phyloP scores from a whole-genome alignment of 768 basidiomycete genomes.

The Tubosaeta sp. region DNA sequence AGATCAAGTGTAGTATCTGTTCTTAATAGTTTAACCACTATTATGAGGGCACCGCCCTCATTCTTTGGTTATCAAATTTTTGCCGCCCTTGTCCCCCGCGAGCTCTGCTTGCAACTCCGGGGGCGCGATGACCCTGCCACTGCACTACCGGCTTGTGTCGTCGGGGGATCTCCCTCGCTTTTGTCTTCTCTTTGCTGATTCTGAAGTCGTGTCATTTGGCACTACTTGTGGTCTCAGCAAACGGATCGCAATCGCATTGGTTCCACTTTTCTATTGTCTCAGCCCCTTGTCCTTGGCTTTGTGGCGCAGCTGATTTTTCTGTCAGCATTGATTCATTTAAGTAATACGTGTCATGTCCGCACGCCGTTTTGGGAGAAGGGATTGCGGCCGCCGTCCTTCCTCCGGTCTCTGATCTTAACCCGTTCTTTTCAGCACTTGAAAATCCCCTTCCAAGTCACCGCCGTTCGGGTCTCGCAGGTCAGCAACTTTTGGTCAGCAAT shows the following conservation, averaged over 20 bases:
- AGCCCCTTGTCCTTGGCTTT: too few species aligned
- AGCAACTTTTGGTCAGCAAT: background rate
- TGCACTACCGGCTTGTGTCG: conserved; percentile 6
- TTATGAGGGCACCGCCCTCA: conserved; percentile 52
- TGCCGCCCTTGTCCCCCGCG: conserved; percentile 22
- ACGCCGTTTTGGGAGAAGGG: too few species aligned
- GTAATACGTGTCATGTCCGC: too few species aligned
- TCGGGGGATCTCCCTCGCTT: conserved; percentile 5
- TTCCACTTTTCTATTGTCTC: background rate
- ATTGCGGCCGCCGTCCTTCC: too few species aligned
- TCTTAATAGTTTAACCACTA: conserved; percentile 60
- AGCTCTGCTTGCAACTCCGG: conserved; percentile 12
- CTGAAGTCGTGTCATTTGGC: background rate
- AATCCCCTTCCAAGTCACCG: too few species aligned
- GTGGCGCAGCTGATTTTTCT: too few species aligned
- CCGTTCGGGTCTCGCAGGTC: background rate
- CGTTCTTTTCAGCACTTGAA: background rate
- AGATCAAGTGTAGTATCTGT: conserved; percentile 80
- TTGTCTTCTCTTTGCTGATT: conserved; percentile 3
- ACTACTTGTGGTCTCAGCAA: conserved; percentile 5
- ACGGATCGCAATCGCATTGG: conserved; percentile 1
- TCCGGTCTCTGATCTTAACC: too few species aligned
- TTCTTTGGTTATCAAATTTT: conserved; percentile 51
- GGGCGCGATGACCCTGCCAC: conserved; percentile 8
- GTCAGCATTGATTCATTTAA: too few species aligned